phyloP scores from a whole-genome alignment of 768 basidiomycete species.

The Saitozyma podzolica region DNA sequence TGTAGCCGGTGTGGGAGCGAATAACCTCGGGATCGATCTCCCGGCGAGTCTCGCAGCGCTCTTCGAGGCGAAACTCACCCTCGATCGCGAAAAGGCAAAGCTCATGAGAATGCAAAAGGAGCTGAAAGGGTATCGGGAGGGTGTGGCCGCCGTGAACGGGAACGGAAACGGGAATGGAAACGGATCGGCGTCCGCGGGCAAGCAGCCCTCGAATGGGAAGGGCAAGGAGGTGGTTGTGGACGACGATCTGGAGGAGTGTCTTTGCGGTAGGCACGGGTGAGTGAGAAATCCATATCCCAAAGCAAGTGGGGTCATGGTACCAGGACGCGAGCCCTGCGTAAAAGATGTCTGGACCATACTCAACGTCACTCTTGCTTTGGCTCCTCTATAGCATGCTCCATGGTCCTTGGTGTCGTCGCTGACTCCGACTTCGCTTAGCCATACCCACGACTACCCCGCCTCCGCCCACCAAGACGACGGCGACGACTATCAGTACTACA shows the following conservation, averaged over 20 bases:
- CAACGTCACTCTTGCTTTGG: too few species aligned
- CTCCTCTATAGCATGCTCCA: too few species aligned
- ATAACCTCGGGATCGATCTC: slow-evolving; percentile 29
- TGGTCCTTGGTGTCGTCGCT: too few species aligned
- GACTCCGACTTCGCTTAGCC: too few species aligned
- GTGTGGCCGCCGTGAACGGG: slow-evolving; percentile 17
- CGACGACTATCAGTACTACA: slow-evolving; percentile 27
- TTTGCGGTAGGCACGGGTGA: slow-evolving; percentile 33
- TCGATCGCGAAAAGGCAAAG: slow-evolving; percentile 49
- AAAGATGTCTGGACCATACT: too few species aligned
- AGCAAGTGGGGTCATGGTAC: too few species aligned
- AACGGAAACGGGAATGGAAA: slow-evolving; percentile 13
- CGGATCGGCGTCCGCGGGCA: slow-evolving; percentile 7
- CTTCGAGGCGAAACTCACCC: slow-evolving; percentile 47
- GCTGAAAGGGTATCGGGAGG: slow-evolving; percentile 41
- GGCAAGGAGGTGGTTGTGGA: slow-evolving; percentile 18
- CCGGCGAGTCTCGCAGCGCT: slow-evolving; percentile 47
- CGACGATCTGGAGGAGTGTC: slow-evolving; percentile 31
- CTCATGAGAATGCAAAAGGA: slow-evolving; percentile 47
- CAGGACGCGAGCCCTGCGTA: too few species aligned
- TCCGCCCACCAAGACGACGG: slow-evolving; percentile 4
- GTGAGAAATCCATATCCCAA: not conserved
- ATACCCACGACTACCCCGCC: not conserved
- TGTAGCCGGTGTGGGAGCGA: slow-evolving; percentile 1
- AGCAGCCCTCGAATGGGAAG: slow-evolving; percentile 10